Conservation (phyloP, 257 asterid species). For the Nicotiana otophora region DNA sequence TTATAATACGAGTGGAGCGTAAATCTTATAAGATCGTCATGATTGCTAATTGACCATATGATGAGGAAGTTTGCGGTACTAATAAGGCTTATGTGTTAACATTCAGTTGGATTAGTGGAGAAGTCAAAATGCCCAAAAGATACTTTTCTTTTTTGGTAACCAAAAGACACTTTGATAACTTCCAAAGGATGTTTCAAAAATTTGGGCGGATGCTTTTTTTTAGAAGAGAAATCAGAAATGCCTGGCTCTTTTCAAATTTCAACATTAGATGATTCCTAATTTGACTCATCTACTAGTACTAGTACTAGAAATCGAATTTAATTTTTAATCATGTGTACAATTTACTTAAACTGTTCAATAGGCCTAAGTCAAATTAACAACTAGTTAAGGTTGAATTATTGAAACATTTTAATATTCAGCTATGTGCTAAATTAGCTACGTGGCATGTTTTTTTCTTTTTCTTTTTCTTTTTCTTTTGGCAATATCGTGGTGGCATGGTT, state of each 20-base stretch:
- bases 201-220: neutral
- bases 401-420: neutral
- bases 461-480: no score
- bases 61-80: no score
- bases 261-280: neutral
- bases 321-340: neutral
- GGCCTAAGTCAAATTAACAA: neutral
- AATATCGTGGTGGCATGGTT: no score
- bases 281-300: neutral
- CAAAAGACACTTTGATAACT: neutral
- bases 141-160: neutral
- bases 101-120: neutral
- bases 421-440: no score
- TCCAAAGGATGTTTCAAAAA: neutral
- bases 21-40: neutral
- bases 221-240: neutral
- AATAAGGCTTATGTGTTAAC: neutral
- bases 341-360: neutral
- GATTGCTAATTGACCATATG: no score
- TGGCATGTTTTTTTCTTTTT: no score
- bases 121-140: neutral
- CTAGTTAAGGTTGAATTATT: neutral
- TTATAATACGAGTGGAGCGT: neutral
- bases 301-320: neutral
- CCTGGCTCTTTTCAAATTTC: neutral